Conservation (phyloP, 2,329 filamentous ascomycete genomes). For the Colletotrichum zoysiae region DNA sequence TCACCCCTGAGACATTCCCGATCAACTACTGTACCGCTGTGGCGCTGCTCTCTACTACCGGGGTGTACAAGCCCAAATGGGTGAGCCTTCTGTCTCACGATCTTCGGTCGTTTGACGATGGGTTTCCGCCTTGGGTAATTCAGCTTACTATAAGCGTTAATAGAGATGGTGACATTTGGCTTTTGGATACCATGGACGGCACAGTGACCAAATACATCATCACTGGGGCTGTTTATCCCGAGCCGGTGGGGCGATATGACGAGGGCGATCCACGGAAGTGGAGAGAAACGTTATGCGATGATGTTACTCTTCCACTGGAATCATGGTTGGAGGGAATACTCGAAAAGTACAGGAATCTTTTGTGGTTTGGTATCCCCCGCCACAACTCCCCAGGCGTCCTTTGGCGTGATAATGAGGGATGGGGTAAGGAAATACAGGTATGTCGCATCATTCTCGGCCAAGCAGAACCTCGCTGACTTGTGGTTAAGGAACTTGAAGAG, state of each 20-base stretch:
- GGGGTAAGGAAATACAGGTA: background rate
- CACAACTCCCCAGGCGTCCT: slow-evolving; percentile 2
- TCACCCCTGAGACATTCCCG: slow-evolving; percentile 17
- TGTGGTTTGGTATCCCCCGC: slow-evolving; percentile 4
- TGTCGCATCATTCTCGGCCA: background rate
- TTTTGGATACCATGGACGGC: slow-evolving; percentile 23
- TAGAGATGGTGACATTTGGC: slow-evolving; percentile 21
- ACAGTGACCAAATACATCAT: slow-evolving; percentile 32
- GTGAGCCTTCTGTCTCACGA: background rate
- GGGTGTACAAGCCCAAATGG: slow-evolving; percentile 18
- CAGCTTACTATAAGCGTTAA: slow-evolving; percentile 1
- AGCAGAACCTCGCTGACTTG: background rate
- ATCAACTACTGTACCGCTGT: slow-evolving; percentile 15
- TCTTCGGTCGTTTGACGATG: background rate
- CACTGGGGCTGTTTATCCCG: slow-evolving; percentile 15
- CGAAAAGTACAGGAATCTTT: background rate
- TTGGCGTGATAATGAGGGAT: background rate
- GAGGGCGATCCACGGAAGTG: slow-evolving; percentile 6
- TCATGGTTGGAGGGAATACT: background rate
- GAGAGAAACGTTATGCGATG: slow-evolving; percentile 3
- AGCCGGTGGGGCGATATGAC: slow-evolving; percentile 8
- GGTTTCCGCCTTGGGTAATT: slow-evolving; percentile 7
- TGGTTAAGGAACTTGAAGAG: background rate
- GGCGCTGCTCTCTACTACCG: background rate
- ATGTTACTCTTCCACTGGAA: background rate